Base-by-base conservation (phyloP, 2,329 filamentous ascomycete species). In the Colletotrichum gloeosporioides region DNA sequence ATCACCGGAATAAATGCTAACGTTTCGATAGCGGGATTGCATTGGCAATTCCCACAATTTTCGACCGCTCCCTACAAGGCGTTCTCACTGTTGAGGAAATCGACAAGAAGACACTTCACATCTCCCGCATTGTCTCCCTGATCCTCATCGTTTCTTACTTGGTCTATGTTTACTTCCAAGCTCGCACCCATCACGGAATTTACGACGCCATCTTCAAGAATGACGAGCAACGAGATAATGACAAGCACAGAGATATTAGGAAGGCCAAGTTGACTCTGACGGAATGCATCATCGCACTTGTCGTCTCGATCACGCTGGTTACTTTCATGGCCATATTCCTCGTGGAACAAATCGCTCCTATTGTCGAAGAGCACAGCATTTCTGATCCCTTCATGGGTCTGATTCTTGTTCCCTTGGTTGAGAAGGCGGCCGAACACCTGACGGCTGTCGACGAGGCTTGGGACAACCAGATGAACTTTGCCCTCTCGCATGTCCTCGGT, bases 371-470 rank as follows among this genome's bases (percentile, higher is more conserved):
- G 27, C 84, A 84, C 25, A 79, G 82, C 73, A 84, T 92, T 18
- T 88, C 88, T 0, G 89, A 90, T 71, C 86, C 90, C 2, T 90
- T 90, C 77, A 89, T 91, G 85, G 90, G 95, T 80, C 87, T 98
- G 49, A 96, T 97, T 78, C 89, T 98, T 1, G 90, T 97, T 7
- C 93, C 95, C 6, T 89, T 98, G 0, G 95, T 97, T 8, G 95
- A 98, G 82, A 98, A 98, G 84, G 93, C 94, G 4, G 95, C 95
- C 15, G 95, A 98, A 84, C 95, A 98, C 84, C 87, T 98, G 63
- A 96, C 94, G 3, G 94, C 95, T 57, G 89, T 98, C 75, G 95
- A 97, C 80, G 95, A 98, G 88, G 95, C 95, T 29, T 96, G 92
- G 89, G 94, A 95, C 80, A 92, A 95, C 82, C 92, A 94, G 82